A percentile compares a stretch with the other conserved stretches of the same genome.
Evolutionary conservation across 176 grass and related monocot genomes (phyloP).

Genomic region (Pontederia paniculata): DNA sequence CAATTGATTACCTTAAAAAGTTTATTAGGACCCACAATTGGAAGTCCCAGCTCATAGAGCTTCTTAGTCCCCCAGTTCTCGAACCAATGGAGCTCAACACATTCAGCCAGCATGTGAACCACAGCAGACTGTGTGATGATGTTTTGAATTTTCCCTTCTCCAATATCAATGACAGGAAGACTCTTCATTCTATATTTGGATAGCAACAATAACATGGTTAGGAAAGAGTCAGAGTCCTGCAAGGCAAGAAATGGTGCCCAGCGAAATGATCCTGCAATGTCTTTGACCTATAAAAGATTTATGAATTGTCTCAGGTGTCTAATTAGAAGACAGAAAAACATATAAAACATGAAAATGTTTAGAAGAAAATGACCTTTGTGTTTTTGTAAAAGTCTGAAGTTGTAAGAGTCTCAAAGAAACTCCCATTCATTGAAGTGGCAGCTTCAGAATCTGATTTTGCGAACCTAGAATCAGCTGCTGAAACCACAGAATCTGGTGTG

Average conservation of each 20-base stretch:
- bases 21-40: conserved; percentile 47
- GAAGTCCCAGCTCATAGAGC: conserved; percentile 54
- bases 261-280: conserved; percentile 73
- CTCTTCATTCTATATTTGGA: conserved; percentile 94
- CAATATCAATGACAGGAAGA: conserved; percentile 65
- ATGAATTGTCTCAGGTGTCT: neutral
- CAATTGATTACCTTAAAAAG: conserved; percentile 62
- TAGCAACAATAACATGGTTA: conserved; percentile 79
- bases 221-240: conserved; percentile 72
- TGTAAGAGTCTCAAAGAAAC: conserved; percentile 72
- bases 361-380: conserved; percentile 54
- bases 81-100: conserved; percentile 76
- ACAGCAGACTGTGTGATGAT: conserved; percentile 73
- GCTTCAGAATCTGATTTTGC: conserved; percentile 21
- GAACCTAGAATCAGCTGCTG: conserved; percentile 37
- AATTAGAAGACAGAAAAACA: neutral
- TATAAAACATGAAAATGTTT: neutral
- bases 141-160: conserved; percentile 68
- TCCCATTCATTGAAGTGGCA: conserved; percentile 47
- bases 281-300: conserved; percentile 34
- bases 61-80: conserved; percentile 85
- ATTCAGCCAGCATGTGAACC: conserved; percentile 87
- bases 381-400: conserved; percentile 93
- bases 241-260: conserved; percentile 93
- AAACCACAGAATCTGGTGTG: conserved; percentile 4